Evolutionary conservation across 148 eudicot genomes (phyloP), one percentile per base, ranked within the genome.

Genomic region (Amaranthus hypochondriacus): DNA sequence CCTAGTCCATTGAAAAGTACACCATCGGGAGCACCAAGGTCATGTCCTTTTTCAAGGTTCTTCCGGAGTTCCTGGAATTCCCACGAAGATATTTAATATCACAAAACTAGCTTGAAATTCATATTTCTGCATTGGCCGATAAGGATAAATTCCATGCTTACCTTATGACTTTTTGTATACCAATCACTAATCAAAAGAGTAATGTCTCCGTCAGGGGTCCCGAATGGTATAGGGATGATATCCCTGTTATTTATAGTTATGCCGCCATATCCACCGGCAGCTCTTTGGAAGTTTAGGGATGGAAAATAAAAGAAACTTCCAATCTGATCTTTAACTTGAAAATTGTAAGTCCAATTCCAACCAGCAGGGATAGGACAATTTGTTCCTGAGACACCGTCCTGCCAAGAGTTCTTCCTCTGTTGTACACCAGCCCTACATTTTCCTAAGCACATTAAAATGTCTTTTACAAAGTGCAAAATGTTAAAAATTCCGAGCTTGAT

Each of bases 231-330:
- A 14, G 99, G 85, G 18, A 95, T 95, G 46, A 95, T 80, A 13
- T 75, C 84, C 82, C 99, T 80, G 75, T 95, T 95, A 84, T 95
- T 95, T 73, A 95, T 81, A 42, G 86, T 85, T 66, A 95, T 92
- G 54, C 99, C 99, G 18, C 99, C 99, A 80, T 87, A 95, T 56
- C 97, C 99, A 70, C 99, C 99, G 6, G 89, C 80, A 77, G 97
- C 96, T 78, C 94, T 84, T 70, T 95, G 99, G 83, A 95, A 87
- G 73, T 81, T 81, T n/a, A 90, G 80, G 42, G 99, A 92, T 56
- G 99, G 99, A 69, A 90, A 95, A 82, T 95, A 95, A 84, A 88
- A 92, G 90, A 95, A 95, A 80, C 99, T 95, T 61, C 99, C 99
- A 44, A 95, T 90, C 81, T 95, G 99, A 68, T 95, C 99, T 84